A percentile compares a stretch with the other conserved stretches of the same genome.
These are phyloP conservation scores for Narthecium ossifragum DNA, from an alignment of 106 monocot species.

Conservation along the genomic window DNA sequence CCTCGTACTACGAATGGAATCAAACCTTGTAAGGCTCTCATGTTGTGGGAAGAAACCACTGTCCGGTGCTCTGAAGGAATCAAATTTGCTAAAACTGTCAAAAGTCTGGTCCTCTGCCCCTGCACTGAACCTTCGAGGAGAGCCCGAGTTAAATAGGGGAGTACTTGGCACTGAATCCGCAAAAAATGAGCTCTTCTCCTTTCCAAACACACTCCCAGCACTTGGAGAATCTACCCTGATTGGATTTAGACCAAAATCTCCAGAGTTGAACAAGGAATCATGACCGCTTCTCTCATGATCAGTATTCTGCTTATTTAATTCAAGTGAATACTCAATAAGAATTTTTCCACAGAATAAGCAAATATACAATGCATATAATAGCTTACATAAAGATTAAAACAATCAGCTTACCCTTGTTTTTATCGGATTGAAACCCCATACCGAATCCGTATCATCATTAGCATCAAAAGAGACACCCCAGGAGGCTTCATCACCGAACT, in stretches of 20 bases:
- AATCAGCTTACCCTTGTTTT: constrained; percentile 23
- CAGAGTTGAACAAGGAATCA: constrained; percentile 45
- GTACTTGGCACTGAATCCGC: constrained; percentile 87
- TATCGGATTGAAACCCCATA: constrained; percentile 73
- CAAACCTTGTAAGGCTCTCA: constrained; percentile 27
- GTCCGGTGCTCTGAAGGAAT: constrained; percentile 60
- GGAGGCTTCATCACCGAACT: constrained; percentile 53
- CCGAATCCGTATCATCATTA: constrained; percentile 73
- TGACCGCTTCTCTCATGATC: constrained; percentile 19
- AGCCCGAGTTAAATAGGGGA: constrained; percentile 51
- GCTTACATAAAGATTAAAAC: neutral
- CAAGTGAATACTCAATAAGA: neutral
- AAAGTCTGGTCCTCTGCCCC: constrained; percentile 37
- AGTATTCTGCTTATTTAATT: constrained; percentile 34
- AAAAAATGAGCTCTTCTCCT: constrained; percentile 54
- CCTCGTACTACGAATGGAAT: constrained; percentile 29
- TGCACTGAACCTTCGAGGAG: constrained; percentile 53
- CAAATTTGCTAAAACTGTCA: constrained; percentile 48
- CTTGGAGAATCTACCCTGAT: constrained; percentile 53
- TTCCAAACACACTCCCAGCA: constrained; percentile 43
- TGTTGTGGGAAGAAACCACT: constrained; percentile 39
- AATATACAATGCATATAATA: neutral
- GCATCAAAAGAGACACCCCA: constrained; percentile 71
- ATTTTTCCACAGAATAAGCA: neutral
- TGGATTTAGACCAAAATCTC: constrained; percentile 61